Conservation (phyloP, 176 grass and related monocot species). For the Carex scoparia region DNA sequence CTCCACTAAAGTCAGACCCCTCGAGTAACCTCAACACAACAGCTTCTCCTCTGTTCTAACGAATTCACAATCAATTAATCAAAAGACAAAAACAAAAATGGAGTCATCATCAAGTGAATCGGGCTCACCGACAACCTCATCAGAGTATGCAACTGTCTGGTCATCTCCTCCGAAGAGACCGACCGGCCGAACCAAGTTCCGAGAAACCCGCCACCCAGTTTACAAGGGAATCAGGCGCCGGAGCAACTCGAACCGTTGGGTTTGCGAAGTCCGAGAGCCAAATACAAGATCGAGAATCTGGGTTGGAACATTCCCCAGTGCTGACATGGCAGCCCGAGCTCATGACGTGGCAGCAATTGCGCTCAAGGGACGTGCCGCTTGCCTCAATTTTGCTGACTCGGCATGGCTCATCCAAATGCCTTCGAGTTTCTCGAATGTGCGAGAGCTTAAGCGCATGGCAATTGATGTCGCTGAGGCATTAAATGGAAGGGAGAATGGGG, state of each 20-base stretch:
- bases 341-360: conserved; percentile 68
- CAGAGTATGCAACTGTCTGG: conserved; percentile 31
- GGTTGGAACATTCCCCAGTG: conserved; percentile 6
- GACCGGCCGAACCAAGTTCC: conserved; percentile 35
- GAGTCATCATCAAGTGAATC: background rate
- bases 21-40: background rate
- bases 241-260: conserved; percentile 19
- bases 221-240: conserved; percentile 30
- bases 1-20: conserved; percentile 16
- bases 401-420: conserved; percentile 19
- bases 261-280: conserved; percentile 37
- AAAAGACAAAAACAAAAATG: background rate
- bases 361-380: conserved; percentile 21
- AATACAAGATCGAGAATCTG: conserved; percentile 9
- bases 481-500: background rate
- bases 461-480: conserved; percentile 33
- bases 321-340: conserved; percentile 25
- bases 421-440: conserved; percentile 3
- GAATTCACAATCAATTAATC: background rate
- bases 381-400: conserved; percentile 32
- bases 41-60: no score
- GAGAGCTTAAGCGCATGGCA: conserved; percentile 32
- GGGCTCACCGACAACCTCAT: background rate
- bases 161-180: conserved; percentile 58
- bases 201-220: conserved; percentile 34